These are phyloP conservation scores for Hericium rajendrae DNA, from an alignment of 768 basidiomycete genomes.

Conservation along the genomic window DNA sequence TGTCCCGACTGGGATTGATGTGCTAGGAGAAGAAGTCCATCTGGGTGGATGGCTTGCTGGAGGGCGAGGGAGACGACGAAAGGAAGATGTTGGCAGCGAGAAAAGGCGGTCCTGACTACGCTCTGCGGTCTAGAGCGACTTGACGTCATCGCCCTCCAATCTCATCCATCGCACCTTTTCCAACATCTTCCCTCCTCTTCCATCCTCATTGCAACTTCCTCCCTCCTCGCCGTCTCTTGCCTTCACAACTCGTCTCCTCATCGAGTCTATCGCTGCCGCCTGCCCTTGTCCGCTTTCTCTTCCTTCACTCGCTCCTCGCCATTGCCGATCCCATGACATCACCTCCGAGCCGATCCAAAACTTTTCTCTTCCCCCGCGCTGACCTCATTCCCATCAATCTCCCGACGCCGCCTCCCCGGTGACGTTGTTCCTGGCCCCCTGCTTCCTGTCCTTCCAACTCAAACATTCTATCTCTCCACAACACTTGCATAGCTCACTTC, in stretches of 20 bases:
- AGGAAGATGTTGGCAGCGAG: neutral
- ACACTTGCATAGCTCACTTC: neutral
- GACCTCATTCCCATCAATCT: neutral
- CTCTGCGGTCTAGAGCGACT: neutral
- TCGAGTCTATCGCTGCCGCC: neutral
- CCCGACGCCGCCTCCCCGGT: neutral
- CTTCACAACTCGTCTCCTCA: neutral
- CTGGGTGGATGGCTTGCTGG: neutral
- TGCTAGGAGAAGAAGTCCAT: conserved; percentile 16
- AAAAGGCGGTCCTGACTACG: neutral
- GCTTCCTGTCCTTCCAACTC: neutral
- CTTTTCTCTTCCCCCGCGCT: neutral
- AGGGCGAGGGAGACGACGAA: neutral
- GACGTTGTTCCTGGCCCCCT: neutral
- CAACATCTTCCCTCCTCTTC: neutral
- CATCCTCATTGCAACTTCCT: conserved; percentile 3
- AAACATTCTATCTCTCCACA: neutral
- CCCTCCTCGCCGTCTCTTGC: neutral
- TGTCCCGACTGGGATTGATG: conserved; percentile 8
- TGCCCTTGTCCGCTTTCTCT: neutral
- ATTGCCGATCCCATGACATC: conserved; percentile 10
- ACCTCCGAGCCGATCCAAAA: neutral
- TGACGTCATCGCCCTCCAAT: conserved; percentile 1
- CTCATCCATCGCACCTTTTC: neutral
- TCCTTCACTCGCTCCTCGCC: neutral